Evolutionary conservation across 176 grass and related monocot genomes (phyloP), one percentile per base, ranked within the genome.

Genomic region (Oryza meridionalis): DNA sequence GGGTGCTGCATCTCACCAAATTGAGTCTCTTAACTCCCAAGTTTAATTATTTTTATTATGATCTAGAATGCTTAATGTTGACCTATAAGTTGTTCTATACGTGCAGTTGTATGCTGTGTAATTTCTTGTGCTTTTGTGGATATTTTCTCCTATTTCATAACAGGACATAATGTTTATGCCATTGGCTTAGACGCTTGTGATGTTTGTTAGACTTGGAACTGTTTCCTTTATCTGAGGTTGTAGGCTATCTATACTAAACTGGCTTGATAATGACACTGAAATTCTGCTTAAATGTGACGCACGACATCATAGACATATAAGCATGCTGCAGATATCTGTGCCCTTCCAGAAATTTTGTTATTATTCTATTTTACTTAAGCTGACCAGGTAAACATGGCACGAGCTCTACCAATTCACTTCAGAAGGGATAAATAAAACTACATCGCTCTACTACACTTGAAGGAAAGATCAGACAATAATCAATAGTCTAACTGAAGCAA

Each of bases 11-110:
- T 66, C 44, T 37, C 16, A 46, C 24, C 58, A 73, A 86, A 58
- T 53, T 58, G 45, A 82, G 15, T 85, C 21, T 58, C 53, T 15
- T 42, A 70, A 72, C 78, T 77, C 65, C 65, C 24, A 82, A 73
- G 19, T 72, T 80, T 21, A 77, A 12, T 55, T 59, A 14, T 67
- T 72, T 77, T 44, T 55, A 9, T 65, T 77, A 66, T 45, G 43
- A 81, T 8, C 46, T 66, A 50, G 37, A 89, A 69, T 88, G 66
- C 73, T 51, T 82, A 42, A 7, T 88, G 51, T 65, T 65, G 17
- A 26, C 74, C 71, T 78, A 64, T 11, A 27, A 82, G 27, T 71
- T 51, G 40, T 49, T 82, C 13, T 75, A 58, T 47, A 70, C 65
- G 49, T 67, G 24, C 19, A 59, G 44, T 76, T 63, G 42, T 9